Evolutionary conservation across 495 filamentous ascomycete genomes (phyloP).

Genomic region (Diplogelasinospora grovesii): DNA sequence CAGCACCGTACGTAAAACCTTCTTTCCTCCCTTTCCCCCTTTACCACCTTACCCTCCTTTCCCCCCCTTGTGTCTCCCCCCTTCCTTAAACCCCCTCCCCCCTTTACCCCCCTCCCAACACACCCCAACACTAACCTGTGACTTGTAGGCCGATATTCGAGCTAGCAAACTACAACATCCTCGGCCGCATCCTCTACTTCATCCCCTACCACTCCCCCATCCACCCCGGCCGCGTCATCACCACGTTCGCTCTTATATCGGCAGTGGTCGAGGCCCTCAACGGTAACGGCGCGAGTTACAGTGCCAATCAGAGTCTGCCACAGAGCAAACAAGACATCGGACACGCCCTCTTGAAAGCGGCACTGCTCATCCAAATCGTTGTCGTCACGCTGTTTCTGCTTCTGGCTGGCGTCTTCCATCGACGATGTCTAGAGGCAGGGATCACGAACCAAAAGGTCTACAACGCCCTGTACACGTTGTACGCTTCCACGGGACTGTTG

Average conservation of each 20-base stretch:
- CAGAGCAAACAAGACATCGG: slow-evolving; percentile 44
- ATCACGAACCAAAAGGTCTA: slow-evolving; percentile 51
- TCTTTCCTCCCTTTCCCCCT: background rate
- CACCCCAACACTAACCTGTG: background rate
- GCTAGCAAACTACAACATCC: slow-evolving; percentile 66
- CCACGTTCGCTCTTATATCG: slow-evolving; percentile 65
- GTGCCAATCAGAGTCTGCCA: slow-evolving; percentile 48
- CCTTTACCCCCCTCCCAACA: slow-evolving; percentile 7
- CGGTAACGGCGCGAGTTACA: slow-evolving; percentile 56
- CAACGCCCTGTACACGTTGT: slow-evolving; percentile 52
- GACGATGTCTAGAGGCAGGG: slow-evolving; percentile 46
- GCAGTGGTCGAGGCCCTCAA: slow-evolving; percentile 59
- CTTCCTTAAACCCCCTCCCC: background rate
- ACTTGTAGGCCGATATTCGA: slow-evolving; percentile 72
- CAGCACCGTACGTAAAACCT: slow-evolving; percentile 50
- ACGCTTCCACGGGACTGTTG: slow-evolving; percentile 55
- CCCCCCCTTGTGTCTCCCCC: background rate
- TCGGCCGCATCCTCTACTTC: slow-evolving; percentile 73
- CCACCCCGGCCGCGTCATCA: slow-evolving; percentile 68
- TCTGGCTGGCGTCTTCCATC: slow-evolving; percentile 54
- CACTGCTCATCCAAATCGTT: slow-evolving; percentile 61
- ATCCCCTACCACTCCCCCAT: slow-evolving; percentile 71
- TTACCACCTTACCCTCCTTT: background rate
- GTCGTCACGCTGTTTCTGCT: slow-evolving; percentile 55
- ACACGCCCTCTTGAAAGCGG: slow-evolving; percentile 55